Conservation (phyloP, 208 protist genomes). For the Trypanosoma vivax region DNA sequence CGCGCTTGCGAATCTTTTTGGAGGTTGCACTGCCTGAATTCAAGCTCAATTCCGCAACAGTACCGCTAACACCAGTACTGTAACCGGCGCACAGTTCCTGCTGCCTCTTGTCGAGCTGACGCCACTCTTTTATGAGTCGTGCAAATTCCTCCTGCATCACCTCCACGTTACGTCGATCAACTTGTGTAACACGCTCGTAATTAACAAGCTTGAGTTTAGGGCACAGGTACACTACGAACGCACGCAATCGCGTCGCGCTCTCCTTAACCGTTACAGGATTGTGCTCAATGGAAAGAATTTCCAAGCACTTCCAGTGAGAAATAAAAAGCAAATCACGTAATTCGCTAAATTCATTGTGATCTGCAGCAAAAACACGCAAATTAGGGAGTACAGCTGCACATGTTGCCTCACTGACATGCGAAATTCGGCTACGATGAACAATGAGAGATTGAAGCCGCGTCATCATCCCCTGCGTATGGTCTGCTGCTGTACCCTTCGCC, state of each 20-base stretch:
- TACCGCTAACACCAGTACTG: not conserved
- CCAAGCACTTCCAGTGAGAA: conserved; percentile 59
- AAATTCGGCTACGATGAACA: conserved; percentile 70
- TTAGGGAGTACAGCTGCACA: conserved; percentile 68
- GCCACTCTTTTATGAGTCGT: conserved; percentile 15
- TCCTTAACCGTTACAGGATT: conserved; percentile 65
- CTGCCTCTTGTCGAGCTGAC: not conserved
- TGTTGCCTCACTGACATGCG: conserved; percentile 64
- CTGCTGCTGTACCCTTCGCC: not conserved
- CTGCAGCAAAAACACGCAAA: conserved; percentile 65
- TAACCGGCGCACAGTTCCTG: not conserved
- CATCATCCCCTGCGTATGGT: conserved; percentile 24
- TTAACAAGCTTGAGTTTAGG: conserved; percentile 78
- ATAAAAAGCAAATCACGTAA: conserved; percentile 64
- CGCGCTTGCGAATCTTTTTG: conserved; percentile 71
- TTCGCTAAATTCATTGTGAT: conserved; percentile 54
- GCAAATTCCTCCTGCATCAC: conserved; percentile 18
- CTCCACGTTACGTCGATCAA: conserved; percentile 27
- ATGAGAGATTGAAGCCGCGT: conserved; percentile 62
- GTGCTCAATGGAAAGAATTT: conserved; percentile 60
- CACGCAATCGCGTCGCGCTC: conserved; percentile 42
- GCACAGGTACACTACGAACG: conserved; percentile 78
- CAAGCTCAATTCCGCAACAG: not conserved
- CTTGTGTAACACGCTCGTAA: conserved; percentile 70
- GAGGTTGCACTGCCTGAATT: not conserved